Conservation (phyloP, 148 eudicot genomes). For the Amaranthus hypochondriacus region DNA sequence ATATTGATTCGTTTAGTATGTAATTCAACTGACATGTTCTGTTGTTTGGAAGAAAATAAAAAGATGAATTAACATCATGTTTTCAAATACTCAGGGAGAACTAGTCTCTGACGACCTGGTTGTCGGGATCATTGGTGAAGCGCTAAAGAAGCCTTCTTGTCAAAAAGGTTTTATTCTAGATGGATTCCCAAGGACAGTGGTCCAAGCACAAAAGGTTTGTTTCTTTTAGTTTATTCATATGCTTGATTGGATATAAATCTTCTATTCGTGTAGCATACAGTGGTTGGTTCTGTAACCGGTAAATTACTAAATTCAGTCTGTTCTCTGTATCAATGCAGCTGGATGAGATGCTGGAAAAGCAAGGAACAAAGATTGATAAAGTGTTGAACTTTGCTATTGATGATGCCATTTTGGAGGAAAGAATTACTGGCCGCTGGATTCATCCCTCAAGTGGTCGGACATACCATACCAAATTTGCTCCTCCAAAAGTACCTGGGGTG, state of each 20-base stretch:
- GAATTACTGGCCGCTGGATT: conserved; percentile 96
- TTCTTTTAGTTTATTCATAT: neutral
- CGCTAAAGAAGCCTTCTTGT: conserved; percentile 87
- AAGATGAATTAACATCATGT: neutral
- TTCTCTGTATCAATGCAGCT: conserved; percentile 42
- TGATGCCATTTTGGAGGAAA: conserved; percentile 88
- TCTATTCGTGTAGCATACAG: neutral
- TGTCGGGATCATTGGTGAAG: conserved; percentile 91
- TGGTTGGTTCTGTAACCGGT: neutral
- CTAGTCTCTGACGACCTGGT: conserved; percentile 92
- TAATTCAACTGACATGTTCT: neutral
- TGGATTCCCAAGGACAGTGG: conserved; percentile 95
- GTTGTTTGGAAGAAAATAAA: neutral
- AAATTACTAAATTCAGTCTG: neutral
- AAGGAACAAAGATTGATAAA: conserved; percentile 74
- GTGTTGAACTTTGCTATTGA: conserved; percentile 93
- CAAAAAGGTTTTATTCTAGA: conserved; percentile 94
- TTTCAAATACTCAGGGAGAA: conserved; percentile 50
- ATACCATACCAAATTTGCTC: conserved; percentile 92
- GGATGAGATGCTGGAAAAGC: conserved; percentile 88
- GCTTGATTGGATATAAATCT: neutral
- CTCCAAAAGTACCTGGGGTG: conserved; percentile 78
- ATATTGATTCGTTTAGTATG: neutral
- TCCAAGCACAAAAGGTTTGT: conserved; percentile 76
- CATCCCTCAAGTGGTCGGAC: conserved; percentile 90